A percentile compares a stretch with the other conserved stretches of the same genome.
Conservation (phyloP, 371 early-diverging fungal species). For the Circinella minor region DNA sequence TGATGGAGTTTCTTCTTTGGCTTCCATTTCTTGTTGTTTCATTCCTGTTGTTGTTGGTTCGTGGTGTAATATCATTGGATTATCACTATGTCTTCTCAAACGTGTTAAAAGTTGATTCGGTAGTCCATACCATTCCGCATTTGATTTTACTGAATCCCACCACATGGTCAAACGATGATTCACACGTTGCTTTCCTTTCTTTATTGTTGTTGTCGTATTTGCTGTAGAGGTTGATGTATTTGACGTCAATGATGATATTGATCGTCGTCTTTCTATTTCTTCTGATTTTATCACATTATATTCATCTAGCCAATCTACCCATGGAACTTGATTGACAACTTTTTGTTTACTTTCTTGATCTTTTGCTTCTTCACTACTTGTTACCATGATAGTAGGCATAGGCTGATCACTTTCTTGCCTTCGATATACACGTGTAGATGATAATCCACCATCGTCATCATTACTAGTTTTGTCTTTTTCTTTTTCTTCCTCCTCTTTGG, state of each 20-base stretch:
- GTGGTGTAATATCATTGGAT: neutral
- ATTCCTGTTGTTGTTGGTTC: neutral
- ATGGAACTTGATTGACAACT: slow-evolving; percentile 37
- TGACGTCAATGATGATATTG: neutral
- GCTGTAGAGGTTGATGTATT: neutral
- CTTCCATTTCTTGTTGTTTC: neutral
- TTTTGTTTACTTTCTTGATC: slow-evolving; percentile 10
- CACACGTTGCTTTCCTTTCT: neutral
- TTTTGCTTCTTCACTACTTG: slow-evolving; percentile 23
- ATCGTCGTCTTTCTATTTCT: slow-evolving; percentile 25
- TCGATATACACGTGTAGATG: slow-evolving; percentile 19
- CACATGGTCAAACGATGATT: slow-evolving; percentile 19
- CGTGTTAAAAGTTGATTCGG: slow-evolving; percentile 8
- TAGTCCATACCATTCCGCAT: slow-evolving; percentile 22
- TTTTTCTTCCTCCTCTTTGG: neutral
- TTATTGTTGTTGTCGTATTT: neutral
- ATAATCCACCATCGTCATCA: slow-evolving; percentile 9
- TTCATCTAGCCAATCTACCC: slow-evolving; percentile 60
- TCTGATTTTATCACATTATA: slow-evolving; percentile 32
- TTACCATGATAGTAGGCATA: slow-evolving; percentile 48
- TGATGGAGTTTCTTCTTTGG: neutral
- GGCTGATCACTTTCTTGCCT: slow-evolving; percentile 23
- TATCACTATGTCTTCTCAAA: slow-evolving; percentile 8
- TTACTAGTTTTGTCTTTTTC: neutral
- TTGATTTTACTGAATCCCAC: slow-evolving; percentile 30